These are phyloP conservation scores for Trichoderma parareesei DNA, from an alignment of 495 filamentous ascomycete genomes.

Conservation along the genomic window DNA sequence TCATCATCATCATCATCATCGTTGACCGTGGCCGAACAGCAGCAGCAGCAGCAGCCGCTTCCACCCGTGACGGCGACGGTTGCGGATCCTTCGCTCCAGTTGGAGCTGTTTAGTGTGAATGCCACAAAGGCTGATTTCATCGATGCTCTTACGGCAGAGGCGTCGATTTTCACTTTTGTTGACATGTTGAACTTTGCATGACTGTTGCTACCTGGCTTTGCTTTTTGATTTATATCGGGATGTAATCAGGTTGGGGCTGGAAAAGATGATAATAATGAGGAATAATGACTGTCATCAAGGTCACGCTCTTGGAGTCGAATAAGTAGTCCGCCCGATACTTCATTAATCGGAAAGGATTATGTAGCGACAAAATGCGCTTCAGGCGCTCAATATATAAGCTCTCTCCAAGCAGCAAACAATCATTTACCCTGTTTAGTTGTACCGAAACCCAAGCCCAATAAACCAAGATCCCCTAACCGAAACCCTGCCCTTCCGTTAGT, in stretches of 20 bases:
- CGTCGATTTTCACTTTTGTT: conserved; percentile 2
- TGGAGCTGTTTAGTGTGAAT: neutral
- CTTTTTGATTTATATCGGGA: too few relatives aligned
- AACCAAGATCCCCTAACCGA: neutral
- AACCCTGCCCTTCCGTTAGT: neutral
- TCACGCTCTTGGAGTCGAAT: too few relatives aligned
- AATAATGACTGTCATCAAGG: too few relatives aligned
- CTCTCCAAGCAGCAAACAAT: neutral
- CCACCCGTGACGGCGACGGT: neutral
- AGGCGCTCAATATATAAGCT: neutral
- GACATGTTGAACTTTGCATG: neutral
- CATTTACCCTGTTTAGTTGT: neutral
- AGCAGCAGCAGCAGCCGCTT: neutral
- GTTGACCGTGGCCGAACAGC: too few relatives aligned
- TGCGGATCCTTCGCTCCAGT: neutral
- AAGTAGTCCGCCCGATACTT: neutral
- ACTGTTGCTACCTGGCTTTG: too few relatives aligned
- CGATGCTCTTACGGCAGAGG: conserved; percentile 2
- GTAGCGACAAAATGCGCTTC: too few relatives aligned
- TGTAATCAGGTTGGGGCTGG: too few relatives aligned
- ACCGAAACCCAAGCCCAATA: too few relatives aligned
- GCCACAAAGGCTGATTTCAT: conserved; percentile 4
- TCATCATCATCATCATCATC: too few relatives aligned
- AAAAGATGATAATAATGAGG: too few relatives aligned
- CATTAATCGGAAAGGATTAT: too few relatives aligned